phyloP scores from a whole-genome alignment of 306 rosid genomes.

The Cyamopsis tetragonoloba region DNA sequence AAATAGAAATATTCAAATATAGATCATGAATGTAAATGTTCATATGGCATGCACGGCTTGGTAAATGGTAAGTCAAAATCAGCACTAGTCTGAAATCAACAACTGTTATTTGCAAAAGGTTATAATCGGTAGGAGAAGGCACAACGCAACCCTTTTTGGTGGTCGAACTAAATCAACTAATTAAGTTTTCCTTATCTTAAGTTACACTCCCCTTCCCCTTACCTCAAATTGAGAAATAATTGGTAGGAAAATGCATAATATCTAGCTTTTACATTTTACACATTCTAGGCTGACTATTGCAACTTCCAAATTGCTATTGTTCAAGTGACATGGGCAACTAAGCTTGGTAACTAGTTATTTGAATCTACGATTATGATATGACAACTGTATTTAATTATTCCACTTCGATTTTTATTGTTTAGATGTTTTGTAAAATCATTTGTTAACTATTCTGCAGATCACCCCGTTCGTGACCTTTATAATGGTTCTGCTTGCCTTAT shows the following conservation, averaged over 20 bases:
- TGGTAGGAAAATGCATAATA: background rate
- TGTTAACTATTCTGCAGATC: conserved; percentile 53
- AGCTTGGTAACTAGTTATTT: conserved; percentile 20
- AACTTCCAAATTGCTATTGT: background rate
- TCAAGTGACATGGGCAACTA: conserved; percentile 6
- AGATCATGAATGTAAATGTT: conserved; percentile 6
- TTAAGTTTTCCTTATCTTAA: no score
- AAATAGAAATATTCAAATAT: conserved; percentile 5
- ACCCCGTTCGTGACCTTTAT: conserved; percentile 61
- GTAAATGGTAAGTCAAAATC: background rate
- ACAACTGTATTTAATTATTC: background rate
- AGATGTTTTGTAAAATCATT: conserved; percentile 12
- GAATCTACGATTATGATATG: background rate
- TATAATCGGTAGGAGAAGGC: conserved; percentile 4
- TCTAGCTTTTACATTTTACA: conserved; percentile 3
- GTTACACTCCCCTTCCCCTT: no score
- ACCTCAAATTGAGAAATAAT: no score
- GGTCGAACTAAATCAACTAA: no score
- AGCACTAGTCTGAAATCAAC: background rate
- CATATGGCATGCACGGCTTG: background rate
- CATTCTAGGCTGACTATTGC: conserved; percentile 3
- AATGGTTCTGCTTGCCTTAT: conserved; percentile 75
- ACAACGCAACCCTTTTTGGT: no score
- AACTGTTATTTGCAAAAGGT: background rate
- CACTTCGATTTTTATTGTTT: background rate